phyloP scores from a whole-genome alignment of 176 grass and related monocot genomes.

The Carex myosuroides region DNA sequence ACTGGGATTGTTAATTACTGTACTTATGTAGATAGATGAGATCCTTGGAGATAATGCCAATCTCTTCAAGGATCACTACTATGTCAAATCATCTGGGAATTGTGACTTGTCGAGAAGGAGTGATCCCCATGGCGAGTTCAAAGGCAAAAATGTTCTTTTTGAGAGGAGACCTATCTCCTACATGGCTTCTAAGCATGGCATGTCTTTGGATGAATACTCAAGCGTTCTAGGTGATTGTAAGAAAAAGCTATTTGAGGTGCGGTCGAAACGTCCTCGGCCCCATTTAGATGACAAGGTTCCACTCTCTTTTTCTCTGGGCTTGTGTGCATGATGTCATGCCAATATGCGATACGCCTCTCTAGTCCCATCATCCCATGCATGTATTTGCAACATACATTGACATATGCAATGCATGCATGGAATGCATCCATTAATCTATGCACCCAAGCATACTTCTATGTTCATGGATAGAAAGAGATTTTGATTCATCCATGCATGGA shows the following conservation, averaged over 20 bases:
- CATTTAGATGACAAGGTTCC: slow-evolving; percentile 90
- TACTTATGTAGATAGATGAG: slow-evolving; percentile 51
- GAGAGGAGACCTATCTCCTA: slow-evolving; percentile 54
- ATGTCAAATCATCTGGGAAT: slow-evolving; percentile 88
- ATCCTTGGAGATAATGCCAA: slow-evolving; percentile 63
- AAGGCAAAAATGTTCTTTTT: slow-evolving; percentile 77
- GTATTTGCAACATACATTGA: background rate
- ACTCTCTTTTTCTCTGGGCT: background rate
- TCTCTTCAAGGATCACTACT: slow-evolving; percentile 91
- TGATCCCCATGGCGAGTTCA: slow-evolving; percentile 87
- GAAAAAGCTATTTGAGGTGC: slow-evolving; percentile 51
- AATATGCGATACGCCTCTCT: background rate
- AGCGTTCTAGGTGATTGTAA: slow-evolving; percentile 53
- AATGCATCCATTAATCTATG: background rate
- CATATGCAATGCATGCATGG: background rate
- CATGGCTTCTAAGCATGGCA: slow-evolving; percentile 59
- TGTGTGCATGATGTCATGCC: background rate
- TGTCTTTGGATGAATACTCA: slow-evolving; percentile 72
- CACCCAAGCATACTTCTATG: background rate
- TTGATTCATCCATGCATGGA: background rate
- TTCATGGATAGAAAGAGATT: background rate
- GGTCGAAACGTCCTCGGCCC: slow-evolving; percentile 67
- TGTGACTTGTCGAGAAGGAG: slow-evolving; percentile 88
- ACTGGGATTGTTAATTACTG: background rate
- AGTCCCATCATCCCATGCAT: background rate